phyloP scores from a whole-genome alignment of 345 rosid genomes.

The Leavenworthia alabamica region DNA sequence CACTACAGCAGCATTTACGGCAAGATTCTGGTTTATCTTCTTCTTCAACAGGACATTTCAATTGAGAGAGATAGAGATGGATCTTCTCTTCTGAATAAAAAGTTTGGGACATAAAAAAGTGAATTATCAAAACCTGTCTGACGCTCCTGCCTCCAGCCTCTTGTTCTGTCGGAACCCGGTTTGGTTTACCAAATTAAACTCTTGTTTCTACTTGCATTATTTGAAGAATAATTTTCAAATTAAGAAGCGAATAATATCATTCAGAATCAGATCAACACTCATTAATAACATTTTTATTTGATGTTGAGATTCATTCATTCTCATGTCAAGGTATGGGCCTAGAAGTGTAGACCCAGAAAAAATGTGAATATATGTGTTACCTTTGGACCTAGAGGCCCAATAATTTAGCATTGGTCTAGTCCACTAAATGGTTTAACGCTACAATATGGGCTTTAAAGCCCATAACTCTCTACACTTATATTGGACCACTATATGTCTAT shows the following conservation, averaged over 20 bases:
- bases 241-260: not conserved
- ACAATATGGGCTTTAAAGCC: constrained; percentile 14
- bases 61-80: not conserved
- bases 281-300: not conserved
- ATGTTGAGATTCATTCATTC: not conserved
- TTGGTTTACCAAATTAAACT: not conserved
- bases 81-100: constrained; percentile 18
- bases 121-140: constrained; percentile 14
- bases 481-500: not conserved
- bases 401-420: not conserved
- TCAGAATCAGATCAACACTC: not conserved
- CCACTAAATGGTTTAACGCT: not conserved
- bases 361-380: not conserved
- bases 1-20: constrained; percentile 3
- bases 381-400: not conserved
- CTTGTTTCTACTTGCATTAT: not conserved
- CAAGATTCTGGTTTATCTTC: not conserved
- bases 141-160: constrained; percentile 25
- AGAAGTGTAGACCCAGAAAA: too few relatives aligned
- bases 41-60: constrained; percentile 11
- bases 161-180: constrained; percentile 26
- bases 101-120: constrained; percentile 27
- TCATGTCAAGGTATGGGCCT: not conserved
- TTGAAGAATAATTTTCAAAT: not conserved
- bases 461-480: not conserved